Conservation (phyloP, 1,284 basidiomycete genomes). For the Rhodotorula sp. region DNA sequence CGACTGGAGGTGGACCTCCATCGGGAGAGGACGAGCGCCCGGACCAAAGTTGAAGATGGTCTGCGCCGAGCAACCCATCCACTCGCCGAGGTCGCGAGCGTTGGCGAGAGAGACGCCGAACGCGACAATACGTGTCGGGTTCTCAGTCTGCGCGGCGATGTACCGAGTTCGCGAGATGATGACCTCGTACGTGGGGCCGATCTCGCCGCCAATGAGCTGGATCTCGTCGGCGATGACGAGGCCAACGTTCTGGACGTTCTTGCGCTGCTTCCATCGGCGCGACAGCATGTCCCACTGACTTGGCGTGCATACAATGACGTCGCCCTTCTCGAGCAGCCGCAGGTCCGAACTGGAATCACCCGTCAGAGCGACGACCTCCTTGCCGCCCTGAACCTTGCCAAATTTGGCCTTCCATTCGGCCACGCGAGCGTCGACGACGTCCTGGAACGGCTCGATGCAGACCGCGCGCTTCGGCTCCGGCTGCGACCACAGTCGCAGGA, state of each 20-base stretch:
- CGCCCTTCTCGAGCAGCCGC: constrained; percentile 83
- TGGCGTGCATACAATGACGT: constrained; percentile 87
- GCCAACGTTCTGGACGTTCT: constrained; percentile 91
- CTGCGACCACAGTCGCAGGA: constrained; percentile 88
- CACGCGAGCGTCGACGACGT: constrained; percentile 90
- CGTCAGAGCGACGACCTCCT: constrained; percentile 87
- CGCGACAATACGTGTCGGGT: constrained; percentile 86
- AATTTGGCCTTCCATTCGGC: constrained; percentile 89
- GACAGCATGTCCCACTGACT: constrained; percentile 95
- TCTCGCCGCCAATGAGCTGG: constrained; percentile 81
- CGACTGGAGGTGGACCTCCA: constrained; percentile 95
- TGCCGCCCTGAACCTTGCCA: constrained; percentile 73
- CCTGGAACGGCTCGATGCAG: constrained; percentile 93
- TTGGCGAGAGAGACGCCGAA: constrained; percentile 95
- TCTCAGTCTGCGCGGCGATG: constrained; percentile 89
- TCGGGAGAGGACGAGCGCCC: constrained; percentile 86
- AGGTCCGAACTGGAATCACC: constrained; percentile 94
- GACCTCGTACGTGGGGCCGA: constrained; percentile 94
- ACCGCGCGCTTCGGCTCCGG: constrained; percentile 79
- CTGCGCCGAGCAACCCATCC: constrained; percentile 91
- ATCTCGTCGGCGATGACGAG: constrained; percentile 93
- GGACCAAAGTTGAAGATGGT: constrained; percentile 98
- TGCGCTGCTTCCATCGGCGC: constrained; percentile 90
- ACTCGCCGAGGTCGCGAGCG: constrained; percentile 91
- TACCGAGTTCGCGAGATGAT: constrained; percentile 92